Evolutionary conservation across 176 grass and related monocot genomes (phyloP).

Genomic region (Zea luxurians): DNA sequence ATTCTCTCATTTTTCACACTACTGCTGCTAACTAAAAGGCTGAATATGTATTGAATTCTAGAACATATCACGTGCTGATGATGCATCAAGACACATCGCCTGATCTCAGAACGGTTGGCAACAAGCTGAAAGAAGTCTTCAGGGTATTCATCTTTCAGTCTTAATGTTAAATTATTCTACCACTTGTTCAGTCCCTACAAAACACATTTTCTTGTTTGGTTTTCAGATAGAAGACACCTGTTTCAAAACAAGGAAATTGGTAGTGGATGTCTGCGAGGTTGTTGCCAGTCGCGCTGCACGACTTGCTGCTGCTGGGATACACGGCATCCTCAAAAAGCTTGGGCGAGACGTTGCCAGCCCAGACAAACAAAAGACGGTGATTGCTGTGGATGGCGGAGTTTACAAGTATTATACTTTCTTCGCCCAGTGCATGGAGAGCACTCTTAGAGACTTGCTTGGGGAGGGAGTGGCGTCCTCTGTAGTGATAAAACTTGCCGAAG

Average conservation of each 20-base stretch:
- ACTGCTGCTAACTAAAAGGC: constrained; percentile 3
- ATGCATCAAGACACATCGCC: constrained; percentile 58
- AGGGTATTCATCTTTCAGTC: constrained; percentile 27
- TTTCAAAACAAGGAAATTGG: constrained; percentile 44
- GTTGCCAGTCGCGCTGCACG: constrained; percentile 42
- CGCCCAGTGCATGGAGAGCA: constrained; percentile 45
- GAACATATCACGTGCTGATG: constrained; percentile 48
- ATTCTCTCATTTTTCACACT: neutral
- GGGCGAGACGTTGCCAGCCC: constrained; percentile 3
- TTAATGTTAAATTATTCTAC: neutral
- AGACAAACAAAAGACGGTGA: constrained; percentile 40
- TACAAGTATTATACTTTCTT: constrained; percentile 56
- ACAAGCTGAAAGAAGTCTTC: constrained; percentile 54
- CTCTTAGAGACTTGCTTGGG: constrained; percentile 52
- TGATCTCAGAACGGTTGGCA: constrained; percentile 49
- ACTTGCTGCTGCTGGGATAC: constrained; percentile 49
- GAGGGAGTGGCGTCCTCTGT: constrained; percentile 37
- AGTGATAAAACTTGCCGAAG: constrained; percentile 41
- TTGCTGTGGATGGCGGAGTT: constrained; percentile 58
- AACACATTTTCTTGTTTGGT: neutral
- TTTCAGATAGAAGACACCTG: constrained; percentile 47
- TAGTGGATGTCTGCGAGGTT: constrained; percentile 46
- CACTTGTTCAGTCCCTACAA: neutral
- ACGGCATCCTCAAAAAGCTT: constrained; percentile 51
- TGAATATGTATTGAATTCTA: constrained; percentile 3